phyloP scores from a whole-genome alignment of 2,329 filamentous ascomycete genomes.

The Fulvia fulva region DNA sequence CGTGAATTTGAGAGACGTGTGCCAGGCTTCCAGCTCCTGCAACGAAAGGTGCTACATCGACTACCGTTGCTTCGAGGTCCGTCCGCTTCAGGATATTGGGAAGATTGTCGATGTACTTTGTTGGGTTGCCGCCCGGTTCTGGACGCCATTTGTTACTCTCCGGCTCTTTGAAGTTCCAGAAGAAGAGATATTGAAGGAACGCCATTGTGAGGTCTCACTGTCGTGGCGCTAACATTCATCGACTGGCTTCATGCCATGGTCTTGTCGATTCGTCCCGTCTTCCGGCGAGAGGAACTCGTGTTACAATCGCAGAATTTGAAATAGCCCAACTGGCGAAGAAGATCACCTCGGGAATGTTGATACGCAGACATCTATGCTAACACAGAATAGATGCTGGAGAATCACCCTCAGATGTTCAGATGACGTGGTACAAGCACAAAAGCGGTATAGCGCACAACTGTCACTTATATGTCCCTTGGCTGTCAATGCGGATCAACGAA shows the following conservation, averaged over 20 bases:
- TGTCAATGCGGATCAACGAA: no score
- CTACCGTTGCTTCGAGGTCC: conserved; percentile 28
- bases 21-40: conserved; percentile 24
- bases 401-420: no score
- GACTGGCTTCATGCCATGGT: not conserved
- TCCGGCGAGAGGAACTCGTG: not conserved
- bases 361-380: no score
- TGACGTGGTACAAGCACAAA: no score
- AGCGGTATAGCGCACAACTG: no score
- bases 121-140: conserved; percentile 18
- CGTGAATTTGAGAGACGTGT: conserved; percentile 26
- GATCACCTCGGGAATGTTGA: no score
- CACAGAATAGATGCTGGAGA: no score
- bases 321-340: no score
- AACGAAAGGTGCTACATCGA: conserved; percentile 31
- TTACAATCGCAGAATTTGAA: no score
- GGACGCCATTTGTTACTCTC: conserved; percentile 31
- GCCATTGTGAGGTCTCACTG: conserved; percentile 5
- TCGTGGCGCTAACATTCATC: not conserved
- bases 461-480: no score
- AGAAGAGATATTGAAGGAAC: conserved; percentile 27
- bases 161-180: conserved; percentile 29
- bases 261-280: not conserved
- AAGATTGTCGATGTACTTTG: conserved; percentile 21
- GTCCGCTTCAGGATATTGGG: conserved; percentile 22